Evolutionary conservation across 345 rosid species (phyloP), one percentile per base, ranked within the genome.

Genomic region (Linum tenue): DNA sequence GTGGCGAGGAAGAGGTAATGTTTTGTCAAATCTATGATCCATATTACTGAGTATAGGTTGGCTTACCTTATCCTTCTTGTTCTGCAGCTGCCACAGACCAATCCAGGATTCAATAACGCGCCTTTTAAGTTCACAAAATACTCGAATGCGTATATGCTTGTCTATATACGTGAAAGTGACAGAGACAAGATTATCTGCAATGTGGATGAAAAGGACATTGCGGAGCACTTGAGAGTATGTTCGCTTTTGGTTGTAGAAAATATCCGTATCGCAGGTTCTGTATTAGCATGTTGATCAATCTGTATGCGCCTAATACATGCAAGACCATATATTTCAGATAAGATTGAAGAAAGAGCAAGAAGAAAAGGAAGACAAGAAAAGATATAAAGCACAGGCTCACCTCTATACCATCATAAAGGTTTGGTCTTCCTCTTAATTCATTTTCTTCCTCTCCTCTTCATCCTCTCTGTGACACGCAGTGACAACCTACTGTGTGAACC

Each of bases 131-230:
- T 86, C 78, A 88, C 97, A 56, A 90, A 94, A 73, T 84, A 88
- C 73, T 90, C 97, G 42, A 94, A 94, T 78, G 99, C 99, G 16
- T 94, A 94, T 80, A 94, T 94, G 99, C 92, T 94, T 80, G 99
- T 94, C 64, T 94, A 94, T 68, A 86, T 94, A 66, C 95, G 99
- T 67, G 97, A 94, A 68, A 88, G 88, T 67, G 99, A 91, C 83
- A 88, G 86, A 80, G 97, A 88, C 74, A 90, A 90, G 82, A 90
- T 94, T 59, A 87, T 94, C 62, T 91, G 99, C 73, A 83, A 91
- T 68, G 99, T 94, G 72, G 99, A 88, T 80, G 97, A 94, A 73
- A 82, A 87, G 81, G 99, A 94, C 78, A 91, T 94, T 76, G 96
- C 99, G 1, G 95, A 84, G 71, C 97, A 94, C 74, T 79, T 88